Base-by-base conservation (phyloP, 2,329 filamentous ascomycete genomes). In the Verticillium longisporum region DNA sequence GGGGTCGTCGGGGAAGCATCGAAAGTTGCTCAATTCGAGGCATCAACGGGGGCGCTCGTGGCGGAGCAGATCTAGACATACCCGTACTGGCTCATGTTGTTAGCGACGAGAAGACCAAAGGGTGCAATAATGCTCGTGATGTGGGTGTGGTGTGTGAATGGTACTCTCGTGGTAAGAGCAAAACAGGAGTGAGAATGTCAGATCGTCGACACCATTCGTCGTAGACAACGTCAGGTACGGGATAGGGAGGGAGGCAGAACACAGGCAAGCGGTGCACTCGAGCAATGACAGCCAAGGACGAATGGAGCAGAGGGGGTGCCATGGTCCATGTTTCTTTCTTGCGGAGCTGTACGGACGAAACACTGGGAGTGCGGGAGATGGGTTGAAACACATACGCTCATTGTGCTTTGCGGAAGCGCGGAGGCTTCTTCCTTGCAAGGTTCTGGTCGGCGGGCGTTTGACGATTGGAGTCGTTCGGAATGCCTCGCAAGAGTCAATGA, bases 321-420 rank as follows among this genome's bases (percentile, higher is more conserved):
- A 26, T 26, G 45, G 45, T 31, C 45, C 45, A 53, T 53, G 45
- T 55, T 31, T 31, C 26, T 31, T 31, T 50, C 37, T 32, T 21
- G 57, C 57, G 54, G 55, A 53, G 55, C 59, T 57, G 34, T 55
- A 45, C 45, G 36, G 58, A 15, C 63, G 64, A 66, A 66, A 66
- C 53, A 41, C 64, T 64, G 65, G 66, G 60, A 66, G 65, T 64
- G 68, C 63, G 59, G 64, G 62, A 64, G 59, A 61, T 63, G 62
- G 61, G 66, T 60, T 67, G 67, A 74, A 72, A 74, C 72, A 80
- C 79, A 77, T 72, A 82, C 79, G 74, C 78, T 81, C 79, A 82
- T 82, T 65, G 70, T 79, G 71, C 63, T 62, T 64, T 53, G 62
- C 60, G 55, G 62, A 64, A 64, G 62, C 61, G 59, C 62, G 60